A percentile compares a stretch with the other conserved stretches of the same genome.
Conservation (phyloP, 2,329 filamentous ascomycete species). For the Fusarium sp. region DNA sequence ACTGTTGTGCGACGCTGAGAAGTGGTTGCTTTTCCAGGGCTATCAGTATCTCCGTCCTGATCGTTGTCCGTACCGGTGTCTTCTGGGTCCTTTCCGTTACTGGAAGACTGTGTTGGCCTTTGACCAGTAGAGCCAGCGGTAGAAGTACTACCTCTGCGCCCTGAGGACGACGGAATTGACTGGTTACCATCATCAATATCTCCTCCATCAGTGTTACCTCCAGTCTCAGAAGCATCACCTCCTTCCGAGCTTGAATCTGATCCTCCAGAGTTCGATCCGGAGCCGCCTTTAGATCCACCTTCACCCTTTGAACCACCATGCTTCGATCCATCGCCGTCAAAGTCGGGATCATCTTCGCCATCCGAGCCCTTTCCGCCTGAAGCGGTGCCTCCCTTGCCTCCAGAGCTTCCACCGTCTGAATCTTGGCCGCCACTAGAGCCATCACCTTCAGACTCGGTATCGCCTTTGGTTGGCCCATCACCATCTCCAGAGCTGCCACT, state of each 20-base stretch:
- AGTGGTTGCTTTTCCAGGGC: background rate
- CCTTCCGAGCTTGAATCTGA: background rate
- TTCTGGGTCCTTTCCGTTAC: too few relatives aligned
- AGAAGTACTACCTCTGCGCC: background rate
- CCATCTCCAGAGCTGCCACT: background rate
- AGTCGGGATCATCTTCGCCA: background rate
- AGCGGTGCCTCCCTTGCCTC: background rate
- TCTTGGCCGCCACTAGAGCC: background rate
- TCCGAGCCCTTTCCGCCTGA: background rate
- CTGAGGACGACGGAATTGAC: background rate
- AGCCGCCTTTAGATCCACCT: background rate
- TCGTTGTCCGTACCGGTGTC: too few relatives aligned
- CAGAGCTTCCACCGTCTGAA: background rate
- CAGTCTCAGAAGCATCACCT: background rate
- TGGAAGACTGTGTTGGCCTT: too few relatives aligned
- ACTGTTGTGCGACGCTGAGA: background rate
- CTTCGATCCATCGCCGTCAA: background rate
- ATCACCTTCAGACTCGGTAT: background rate
- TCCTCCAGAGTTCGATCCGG: background rate
- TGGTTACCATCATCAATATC: too few relatives aligned
- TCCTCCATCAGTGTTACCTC: background rate
- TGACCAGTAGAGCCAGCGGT: too few relatives aligned
- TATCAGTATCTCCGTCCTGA: too few relatives aligned
- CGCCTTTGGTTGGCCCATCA: background rate
- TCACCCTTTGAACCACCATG: background rate